These are phyloP conservation scores for Inonotus obliquus DNA, from an alignment of 1,284 basidiomycete genomes.

Conservation along the genomic window DNA sequence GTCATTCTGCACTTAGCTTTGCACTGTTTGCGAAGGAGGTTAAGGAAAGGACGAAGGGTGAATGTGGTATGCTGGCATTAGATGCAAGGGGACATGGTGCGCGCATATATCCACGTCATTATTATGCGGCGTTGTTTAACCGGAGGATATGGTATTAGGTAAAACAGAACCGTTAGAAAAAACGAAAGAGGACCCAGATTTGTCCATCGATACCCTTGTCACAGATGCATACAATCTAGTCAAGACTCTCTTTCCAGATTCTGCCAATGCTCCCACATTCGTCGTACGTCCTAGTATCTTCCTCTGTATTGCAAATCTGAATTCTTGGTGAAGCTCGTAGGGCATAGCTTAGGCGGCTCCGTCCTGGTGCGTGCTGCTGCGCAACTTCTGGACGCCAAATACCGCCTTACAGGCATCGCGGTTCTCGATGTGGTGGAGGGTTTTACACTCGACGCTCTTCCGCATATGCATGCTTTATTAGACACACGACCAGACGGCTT, in stretches of 20 bases:
- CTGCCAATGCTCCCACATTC: slow-evolving; percentile 59
- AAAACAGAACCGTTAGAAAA: slow-evolving; percentile 47
- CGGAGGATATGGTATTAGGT: slow-evolving; percentile 36
- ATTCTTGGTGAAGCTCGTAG: slow-evolving; percentile 55
- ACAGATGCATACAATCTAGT: slow-evolving; percentile 70
- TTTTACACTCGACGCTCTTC: slow-evolving; percentile 89
- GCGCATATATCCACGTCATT: slow-evolving; percentile 25
- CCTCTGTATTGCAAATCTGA: neutral
- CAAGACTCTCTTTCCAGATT: slow-evolving; percentile 63
- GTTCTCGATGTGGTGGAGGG: slow-evolving; percentile 98
- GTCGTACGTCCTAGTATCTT: slow-evolving; percentile 47
- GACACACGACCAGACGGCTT: slow-evolving; percentile 84
- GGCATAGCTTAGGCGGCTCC: slow-evolving; percentile 90
- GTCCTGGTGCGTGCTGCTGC: slow-evolving; percentile 75
- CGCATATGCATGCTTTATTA: slow-evolving; percentile 88
- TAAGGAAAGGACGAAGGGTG: slow-evolving; percentile 52
- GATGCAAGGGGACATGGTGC: slow-evolving; percentile 90
- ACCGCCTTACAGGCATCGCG: slow-evolving; percentile 74
- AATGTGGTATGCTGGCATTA: slow-evolving; percentile 79
- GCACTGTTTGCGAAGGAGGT: slow-evolving; percentile 85
- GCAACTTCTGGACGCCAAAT: slow-evolving; percentile 60
- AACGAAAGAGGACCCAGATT: slow-evolving; percentile 50
- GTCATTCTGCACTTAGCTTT: slow-evolving; percentile 86
- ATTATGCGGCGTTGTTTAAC: neutral
- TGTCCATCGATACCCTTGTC: slow-evolving; percentile 69